phyloP scores from a whole-genome alignment of 78 protist species.

The Dictyostelium brefeldianum region DNA sequence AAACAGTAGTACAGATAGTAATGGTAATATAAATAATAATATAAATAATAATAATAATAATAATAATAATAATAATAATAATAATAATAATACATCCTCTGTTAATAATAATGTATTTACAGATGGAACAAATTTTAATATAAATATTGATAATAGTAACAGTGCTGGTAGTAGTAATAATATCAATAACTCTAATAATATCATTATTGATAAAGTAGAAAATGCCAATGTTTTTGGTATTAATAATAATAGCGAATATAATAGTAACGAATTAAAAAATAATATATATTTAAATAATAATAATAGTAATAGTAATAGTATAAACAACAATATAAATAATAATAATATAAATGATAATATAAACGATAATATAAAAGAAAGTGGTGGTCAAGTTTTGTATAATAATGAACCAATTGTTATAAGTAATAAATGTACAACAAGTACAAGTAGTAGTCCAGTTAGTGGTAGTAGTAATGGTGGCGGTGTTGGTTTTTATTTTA shows the following conservation, averaged over 20 bases:
- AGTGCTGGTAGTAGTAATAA: neutral
- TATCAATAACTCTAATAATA: neutral
- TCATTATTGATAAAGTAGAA: neutral
- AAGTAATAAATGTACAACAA: constrained; percentile 21
- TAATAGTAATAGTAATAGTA: neutral
- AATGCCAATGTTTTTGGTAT: neutral
- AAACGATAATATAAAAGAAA: neutral
- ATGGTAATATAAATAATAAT: neutral
- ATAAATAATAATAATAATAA: neutral
- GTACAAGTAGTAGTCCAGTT: neutral
- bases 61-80: neutral
- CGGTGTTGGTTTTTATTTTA: neutral
- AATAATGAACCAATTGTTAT: constrained; percentile 25
- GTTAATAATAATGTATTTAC: neutral
- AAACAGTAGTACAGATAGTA: neutral
- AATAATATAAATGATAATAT: neutral
- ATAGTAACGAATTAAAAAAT: neutral
- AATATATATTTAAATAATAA: neutral
- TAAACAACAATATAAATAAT: neutral
- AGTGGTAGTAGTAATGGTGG: neutral
- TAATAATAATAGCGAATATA: neutral
- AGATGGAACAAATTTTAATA: neutral
- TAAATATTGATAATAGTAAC: constrained; percentile 11
- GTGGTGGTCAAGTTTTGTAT: neutral
- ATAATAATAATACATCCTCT: neutral